Evolutionary conservation across 495 filamentous ascomycete species (phyloP), one percentile per base, ranked within the genome.

Genomic region (Letharia lupina): DNA sequence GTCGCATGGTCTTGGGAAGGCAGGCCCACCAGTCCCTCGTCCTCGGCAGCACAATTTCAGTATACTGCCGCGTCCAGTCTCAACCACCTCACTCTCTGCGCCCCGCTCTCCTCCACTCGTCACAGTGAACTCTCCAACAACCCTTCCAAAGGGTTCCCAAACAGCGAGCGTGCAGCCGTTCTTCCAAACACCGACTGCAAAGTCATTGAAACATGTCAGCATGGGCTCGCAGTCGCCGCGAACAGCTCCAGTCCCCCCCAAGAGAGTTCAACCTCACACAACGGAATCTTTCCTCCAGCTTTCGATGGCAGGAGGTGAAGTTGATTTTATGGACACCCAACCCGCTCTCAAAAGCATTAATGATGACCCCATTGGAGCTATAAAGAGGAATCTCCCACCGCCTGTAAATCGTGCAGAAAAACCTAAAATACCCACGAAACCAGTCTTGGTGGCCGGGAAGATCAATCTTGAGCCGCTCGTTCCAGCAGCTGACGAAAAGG

Each of bases 351-450:
- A 44, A 59, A 33, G n/a, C 60, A 12, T 35, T 67, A 63, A 57
- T 23, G 35, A 61, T 54, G 47, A n/a, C 56, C 37, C 37, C 72
- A 44, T 54, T 63, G 31, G 78, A 67, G 57, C 65, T 76, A 12
- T 71, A 80, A 57, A 79, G 75, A 63, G n/a, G 12, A 63, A 16
- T 48, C 18, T 60, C 44, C 90, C 94, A 31, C 87, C 90, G 18
- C 89, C 88, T 9, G 81, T 91, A 41, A 94, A 94, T 70, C 84
- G 94, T 56, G 85, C 86, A 47, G 87, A 88, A 28, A 98, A 96
- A 76, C 93, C 93, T 6, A 87, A 85, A 75, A 82, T 93, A 70
- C 77, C 80, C 52, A 76, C 77, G 1, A 82, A 81, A 70, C 81
- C 81, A 0, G 70, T 74, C 0, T 71, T 70, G 37, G 44, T 57